A percentile compares a stretch with the other conserved stretches of the same genome.
phyloP scores from a whole-genome alignment of 225 moss, liverwort and hornwort genomes.

The Marchantia paleacea region DNA sequence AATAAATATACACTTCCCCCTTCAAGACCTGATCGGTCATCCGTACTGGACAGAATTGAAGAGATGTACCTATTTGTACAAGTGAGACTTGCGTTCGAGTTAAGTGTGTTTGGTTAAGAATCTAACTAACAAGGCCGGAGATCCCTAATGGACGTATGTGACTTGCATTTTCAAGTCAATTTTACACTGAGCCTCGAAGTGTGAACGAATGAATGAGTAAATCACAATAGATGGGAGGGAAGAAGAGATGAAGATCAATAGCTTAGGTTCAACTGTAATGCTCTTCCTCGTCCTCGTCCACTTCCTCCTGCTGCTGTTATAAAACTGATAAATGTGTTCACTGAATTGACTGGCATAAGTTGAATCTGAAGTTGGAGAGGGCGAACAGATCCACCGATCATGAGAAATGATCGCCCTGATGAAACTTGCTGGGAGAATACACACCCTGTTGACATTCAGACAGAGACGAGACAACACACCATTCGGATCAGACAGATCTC shows the following conservation, averaged over 20 bases:
- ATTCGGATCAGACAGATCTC: not conserved
- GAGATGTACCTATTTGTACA: not conserved
- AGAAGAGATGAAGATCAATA: not conserved
- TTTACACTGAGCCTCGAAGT: not conserved
- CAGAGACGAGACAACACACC: not conserved
- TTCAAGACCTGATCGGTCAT: not conserved
- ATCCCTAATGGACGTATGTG: not conserved
- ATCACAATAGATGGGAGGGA: not conserved
- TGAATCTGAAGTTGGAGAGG: not conserved
- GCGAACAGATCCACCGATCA: not conserved
- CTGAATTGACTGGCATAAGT: not conserved
- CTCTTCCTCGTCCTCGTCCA: no score
- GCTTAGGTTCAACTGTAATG: not conserved
- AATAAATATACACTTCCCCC: not conserved
- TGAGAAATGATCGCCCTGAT: not conserved
- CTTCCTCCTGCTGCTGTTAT: not conserved
- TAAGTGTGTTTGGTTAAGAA: not conserved
- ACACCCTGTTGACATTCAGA: not conserved
- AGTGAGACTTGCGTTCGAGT: not conserved
- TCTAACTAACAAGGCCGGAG: not conserved
- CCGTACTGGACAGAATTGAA: not conserved
- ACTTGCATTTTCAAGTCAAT: not conserved
- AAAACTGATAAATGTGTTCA: not conserved
- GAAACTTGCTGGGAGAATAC: conserved; percentile 17
- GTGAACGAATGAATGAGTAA: not conserved